Base-by-base conservation (phyloP, 805 yeast genomes). In the Wickerhamiella azymoides region DNA sequence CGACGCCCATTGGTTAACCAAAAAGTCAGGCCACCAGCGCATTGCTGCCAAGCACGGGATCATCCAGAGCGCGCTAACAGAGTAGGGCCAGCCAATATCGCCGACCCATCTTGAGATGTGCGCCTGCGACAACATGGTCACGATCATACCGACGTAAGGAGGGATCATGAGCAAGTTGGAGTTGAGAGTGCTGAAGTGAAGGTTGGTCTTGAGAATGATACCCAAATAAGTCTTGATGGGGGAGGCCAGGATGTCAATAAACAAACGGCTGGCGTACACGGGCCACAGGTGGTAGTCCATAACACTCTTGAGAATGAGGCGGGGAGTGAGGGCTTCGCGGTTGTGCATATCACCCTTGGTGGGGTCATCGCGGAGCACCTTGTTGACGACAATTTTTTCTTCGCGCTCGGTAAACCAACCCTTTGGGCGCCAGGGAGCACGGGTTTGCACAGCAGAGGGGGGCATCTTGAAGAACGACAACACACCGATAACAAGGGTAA, bases 341-440 rank as follows among this genome's bases (percentile, higher is more conserved):
- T 77, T 77, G 55, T 76, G 68, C 80, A 76, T 75, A 47, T 72
- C 79, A 19, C 80, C 80, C 62, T 71, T 71, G 2, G 68, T 52
- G 7, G 81, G 81, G 54, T 77, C 83, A 55, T 77, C 80, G 53
- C 80, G 62, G 36, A 77, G 58, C 1, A 77, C 67, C 46, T 74
- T 65, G 54, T 77, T 77, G 35, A 74, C 80, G 13, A 74, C 63
- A 45, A 76, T 74, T 43, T 70, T 70, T 55, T 71, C 74, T 47
- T 77, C 78, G 38, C 73, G 59, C 1, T 71, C 73, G 10, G 69
- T 68, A 48, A 65, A 66, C 73, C 73, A 68, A 26, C 79, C 78
- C 24, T 70, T 67, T 3, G 67, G 67, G 32, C 68, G 62, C 47
- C 61, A 66, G 62, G 66, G 62, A 13, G 67, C 59, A 45, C 67